These are phyloP conservation scores for Coemansia sp. DNA, from an alignment of 192 early-diverging fungal genomes.

Conservation along the genomic window DNA sequence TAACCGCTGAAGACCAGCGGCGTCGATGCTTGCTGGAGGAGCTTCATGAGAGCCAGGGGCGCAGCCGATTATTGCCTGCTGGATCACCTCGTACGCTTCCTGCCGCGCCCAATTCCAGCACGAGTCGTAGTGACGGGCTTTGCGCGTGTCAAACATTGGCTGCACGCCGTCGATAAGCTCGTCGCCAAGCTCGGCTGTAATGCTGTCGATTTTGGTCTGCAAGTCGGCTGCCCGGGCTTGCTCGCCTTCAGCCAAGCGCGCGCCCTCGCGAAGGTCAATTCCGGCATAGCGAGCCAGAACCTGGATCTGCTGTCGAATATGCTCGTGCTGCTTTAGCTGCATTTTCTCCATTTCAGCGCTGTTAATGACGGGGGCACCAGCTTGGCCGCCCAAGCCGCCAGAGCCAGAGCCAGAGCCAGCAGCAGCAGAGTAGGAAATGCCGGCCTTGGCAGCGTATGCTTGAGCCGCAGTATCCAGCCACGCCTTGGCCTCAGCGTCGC, in stretches of 20 bases:
- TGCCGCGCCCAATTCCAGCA: conserved; percentile 91
- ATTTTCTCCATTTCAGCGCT: conserved; percentile 80
- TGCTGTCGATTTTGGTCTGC: conserved; percentile 72
- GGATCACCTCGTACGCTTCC: conserved; percentile 54
- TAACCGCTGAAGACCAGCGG: conserved; percentile 31
- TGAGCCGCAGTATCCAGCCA: conserved; percentile 71
- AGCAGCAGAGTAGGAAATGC: conserved; percentile 54
- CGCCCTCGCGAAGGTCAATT: conserved; percentile 65
- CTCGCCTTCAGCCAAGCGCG: conserved; percentile 61
- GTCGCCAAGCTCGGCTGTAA: conserved; percentile 82
- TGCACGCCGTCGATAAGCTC: conserved; percentile 69
- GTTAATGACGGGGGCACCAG: conserved; percentile 66
- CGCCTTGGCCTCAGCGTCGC: conserved; percentile 4
- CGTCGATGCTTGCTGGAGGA: conserved; percentile 59
- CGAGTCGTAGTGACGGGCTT: conserved; percentile 87
- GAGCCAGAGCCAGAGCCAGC: no score
- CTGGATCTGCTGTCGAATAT: conserved; percentile 80
- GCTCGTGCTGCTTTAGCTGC: conserved; percentile 64
- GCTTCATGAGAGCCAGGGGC: conserved; percentile 71
- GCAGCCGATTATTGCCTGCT: conserved; percentile 75
- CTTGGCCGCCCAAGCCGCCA: neutral
- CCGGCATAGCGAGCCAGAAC: conserved; percentile 78
- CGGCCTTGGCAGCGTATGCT: conserved; percentile 69
- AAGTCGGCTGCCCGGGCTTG: conserved; percentile 56
- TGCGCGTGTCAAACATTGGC: conserved; percentile 71